Percentiles rank a stretch among this genome's conserved stretches.
These are phyloP conservation scores for Phoma sp. DNA, from an alignment of 2,329 filamentous ascomycete species.

Conservation along the genomic window DNA sequence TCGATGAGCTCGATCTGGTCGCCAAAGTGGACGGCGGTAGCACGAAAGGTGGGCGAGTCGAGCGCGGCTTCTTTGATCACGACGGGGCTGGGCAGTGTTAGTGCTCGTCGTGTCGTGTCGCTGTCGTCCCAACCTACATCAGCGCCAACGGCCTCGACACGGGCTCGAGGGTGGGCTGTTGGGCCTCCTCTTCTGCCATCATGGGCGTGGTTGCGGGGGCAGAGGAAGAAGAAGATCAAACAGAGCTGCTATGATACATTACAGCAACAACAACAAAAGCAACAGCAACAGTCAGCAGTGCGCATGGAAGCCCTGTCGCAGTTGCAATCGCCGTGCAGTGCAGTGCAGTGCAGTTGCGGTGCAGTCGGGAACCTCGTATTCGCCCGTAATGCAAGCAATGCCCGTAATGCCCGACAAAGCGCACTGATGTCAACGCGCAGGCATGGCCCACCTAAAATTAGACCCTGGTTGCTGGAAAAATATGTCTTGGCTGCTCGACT, in stretches of 20 bases:
- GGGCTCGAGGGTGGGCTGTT: slow-evolving; percentile 45
- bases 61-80: slow-evolving; percentile 92
- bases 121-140: slow-evolving; percentile 43
- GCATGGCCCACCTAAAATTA: background rate
- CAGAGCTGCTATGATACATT: no score
- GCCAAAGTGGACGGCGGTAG: slow-evolving; percentile 81
- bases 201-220: background rate
- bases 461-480: slow-evolving; percentile 18
- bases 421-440: slow-evolving; percentile 26
- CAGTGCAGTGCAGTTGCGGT: no score
- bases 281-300: no score
- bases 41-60: slow-evolving; percentile 94
- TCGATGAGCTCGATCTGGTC: slow-evolving; percentile 93
- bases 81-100: slow-evolving; percentile 67
- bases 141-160: slow-evolving; percentile 51
- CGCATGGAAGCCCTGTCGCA: no score
- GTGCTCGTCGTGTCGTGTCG: background rate
- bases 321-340: background rate
- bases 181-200: slow-evolving; percentile 47
- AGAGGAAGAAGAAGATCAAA: no score
- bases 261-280: no score
- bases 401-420: slow-evolving; percentile 23
- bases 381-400: slow-evolving; percentile 17
- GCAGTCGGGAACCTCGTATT: slow-evolving; percentile 15
- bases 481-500: slow-evolving; percentile 25